Evolutionary conservation across 768 basidiomycete genomes (phyloP).

Genomic region (Serpula lacrymans): DNA sequence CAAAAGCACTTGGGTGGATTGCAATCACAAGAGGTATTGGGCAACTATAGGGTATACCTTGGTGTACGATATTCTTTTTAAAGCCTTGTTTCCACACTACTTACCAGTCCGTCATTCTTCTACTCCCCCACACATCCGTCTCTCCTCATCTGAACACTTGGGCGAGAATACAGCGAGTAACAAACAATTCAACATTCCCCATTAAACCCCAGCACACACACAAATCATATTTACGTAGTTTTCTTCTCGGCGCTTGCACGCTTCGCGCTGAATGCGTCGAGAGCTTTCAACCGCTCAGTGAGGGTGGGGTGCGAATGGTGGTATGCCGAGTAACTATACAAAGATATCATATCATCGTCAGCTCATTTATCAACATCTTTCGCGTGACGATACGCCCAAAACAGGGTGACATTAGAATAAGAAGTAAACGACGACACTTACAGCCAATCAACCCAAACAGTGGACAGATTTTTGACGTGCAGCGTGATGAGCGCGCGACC

Average conservation of each 20-base stretch:
- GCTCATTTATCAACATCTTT: constrained; percentile 1
- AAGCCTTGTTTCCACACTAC: too few species aligned
- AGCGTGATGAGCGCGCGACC: constrained; percentile 79
- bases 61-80: too few species aligned
- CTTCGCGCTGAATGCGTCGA: constrained; percentile 63
- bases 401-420: not conserved
- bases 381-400: not conserved
- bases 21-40: too few species aligned
- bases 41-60: too few species aligned
- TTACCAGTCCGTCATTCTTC: not conserved
- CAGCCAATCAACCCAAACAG: constrained; percentile 94
- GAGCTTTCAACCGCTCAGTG: constrained; percentile 80
- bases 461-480: constrained; percentile 90
- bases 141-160: too few species aligned
- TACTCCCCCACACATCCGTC: too few species aligned
- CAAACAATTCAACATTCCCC: too few species aligned
- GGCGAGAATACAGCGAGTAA: too few species aligned
- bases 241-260: constrained; percentile 32
- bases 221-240: not conserved
- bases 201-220: too few species aligned
- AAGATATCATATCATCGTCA: constrained; percentile 1
- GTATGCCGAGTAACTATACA: constrained; percentile 82
- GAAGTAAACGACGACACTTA: constrained; percentile 36
- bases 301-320: constrained; percentile 96
- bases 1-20: too few species aligned